A percentile compares a stretch with the other conserved stretches of the same genome.
Conservation (phyloP, 129 eudicot genomes). For the Ambrosia trifida region DNA sequence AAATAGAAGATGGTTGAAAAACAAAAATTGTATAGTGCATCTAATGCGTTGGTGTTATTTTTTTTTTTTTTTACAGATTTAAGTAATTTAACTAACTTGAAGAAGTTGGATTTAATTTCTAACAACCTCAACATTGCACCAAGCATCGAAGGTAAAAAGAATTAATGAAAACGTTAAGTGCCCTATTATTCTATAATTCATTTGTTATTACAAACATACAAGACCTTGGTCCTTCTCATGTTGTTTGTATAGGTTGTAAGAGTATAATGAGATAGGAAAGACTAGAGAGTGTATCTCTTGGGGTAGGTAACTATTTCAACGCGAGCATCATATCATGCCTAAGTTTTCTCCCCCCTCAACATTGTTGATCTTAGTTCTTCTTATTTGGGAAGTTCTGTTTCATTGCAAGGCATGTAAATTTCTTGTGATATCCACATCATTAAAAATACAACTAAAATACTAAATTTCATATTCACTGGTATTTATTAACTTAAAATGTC, state of each 20-base stretch:
- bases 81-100: neutral
- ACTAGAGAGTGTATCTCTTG: neutral
- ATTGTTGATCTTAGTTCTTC: neutral
- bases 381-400: neutral
- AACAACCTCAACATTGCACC: neutral
- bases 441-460: neutral
- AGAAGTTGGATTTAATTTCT: neutral
- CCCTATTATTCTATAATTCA: too few relatives aligned
- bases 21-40: neutral
- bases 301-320: neutral
- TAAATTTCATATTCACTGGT: neutral
- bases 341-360: neutral
- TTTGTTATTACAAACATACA: neutral
- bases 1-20: neutral
- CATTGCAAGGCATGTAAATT: neutral
- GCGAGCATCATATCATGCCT: conserved; percentile 1
- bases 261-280: neutral
- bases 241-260: neutral
- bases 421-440: neutral
- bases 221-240: neutral
- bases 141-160: neutral
- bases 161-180: neutral
- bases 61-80: neutral
- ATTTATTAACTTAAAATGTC: neutral
- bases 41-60: neutral